A percentile compares a stretch with the other conserved stretches of the same genome.
These are phyloP conservation scores for Edaphochlamys debaryana DNA, from an alignment of 139 green algal species.

Conservation along the genomic window DNA sequence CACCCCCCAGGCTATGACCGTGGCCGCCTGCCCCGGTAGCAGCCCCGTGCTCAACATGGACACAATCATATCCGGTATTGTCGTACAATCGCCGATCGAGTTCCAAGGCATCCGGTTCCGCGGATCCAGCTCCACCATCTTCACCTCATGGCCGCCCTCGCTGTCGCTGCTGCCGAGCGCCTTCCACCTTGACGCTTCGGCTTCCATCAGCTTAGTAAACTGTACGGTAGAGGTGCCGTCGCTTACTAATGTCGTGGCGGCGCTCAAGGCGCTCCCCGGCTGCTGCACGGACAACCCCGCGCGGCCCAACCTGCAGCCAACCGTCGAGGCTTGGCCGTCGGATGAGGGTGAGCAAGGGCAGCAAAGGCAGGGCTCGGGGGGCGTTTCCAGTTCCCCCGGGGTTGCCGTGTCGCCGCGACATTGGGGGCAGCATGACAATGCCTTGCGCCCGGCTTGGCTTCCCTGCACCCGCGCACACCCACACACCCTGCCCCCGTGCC, in stretches of 20 bases:
- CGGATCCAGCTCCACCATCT: constrained; percentile 4
- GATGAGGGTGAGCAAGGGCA: too few species aligned
- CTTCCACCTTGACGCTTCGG: not conserved
- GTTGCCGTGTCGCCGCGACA: too few species aligned
- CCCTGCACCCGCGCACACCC: too few species aligned
- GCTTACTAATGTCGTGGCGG: not conserved
- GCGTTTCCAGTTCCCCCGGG: too few species aligned
- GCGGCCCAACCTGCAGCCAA: not conserved
- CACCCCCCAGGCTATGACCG: not conserved
- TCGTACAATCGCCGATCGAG: not conserved
- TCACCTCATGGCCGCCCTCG: constrained; percentile 5
- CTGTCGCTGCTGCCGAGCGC: not conserved
- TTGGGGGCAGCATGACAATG: too few species aligned
- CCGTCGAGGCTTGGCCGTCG: too few species aligned
- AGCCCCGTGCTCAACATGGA: not conserved
- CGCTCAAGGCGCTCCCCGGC: not conserved
- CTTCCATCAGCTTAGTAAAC: not conserved
- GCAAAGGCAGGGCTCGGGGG: too few species aligned
- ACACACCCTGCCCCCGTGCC: too few species aligned
- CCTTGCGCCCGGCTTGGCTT: too few species aligned
- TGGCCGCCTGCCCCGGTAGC: not conserved
- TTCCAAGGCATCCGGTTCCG: constrained; percentile 2
- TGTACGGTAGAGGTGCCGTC: not conserved
- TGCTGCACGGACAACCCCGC: not conserved
- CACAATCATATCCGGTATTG: not conserved